phyloP scores from a whole-genome alignment of 305 asterid genomes.

The Solanum hybrid region DNA sequence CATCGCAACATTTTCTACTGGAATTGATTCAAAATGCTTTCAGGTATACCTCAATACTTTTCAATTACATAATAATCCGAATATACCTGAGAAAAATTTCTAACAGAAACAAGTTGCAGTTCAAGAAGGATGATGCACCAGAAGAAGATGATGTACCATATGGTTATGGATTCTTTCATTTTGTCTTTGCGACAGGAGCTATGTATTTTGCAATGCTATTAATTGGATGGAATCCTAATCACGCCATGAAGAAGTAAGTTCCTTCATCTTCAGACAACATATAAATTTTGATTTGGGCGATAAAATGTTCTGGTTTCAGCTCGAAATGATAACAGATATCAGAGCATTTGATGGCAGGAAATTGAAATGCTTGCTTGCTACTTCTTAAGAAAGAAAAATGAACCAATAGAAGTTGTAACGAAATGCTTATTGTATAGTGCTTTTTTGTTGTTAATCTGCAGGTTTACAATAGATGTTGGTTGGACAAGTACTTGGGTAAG shows the following conservation, averaged over 20 bases:
- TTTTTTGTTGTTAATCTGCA: constrained; percentile 1
- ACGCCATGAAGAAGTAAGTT: constrained; percentile 38
- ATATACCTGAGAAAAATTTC: neutral
- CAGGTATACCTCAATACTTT: constrained; percentile 26
- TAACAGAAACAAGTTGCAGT: constrained; percentile 22
- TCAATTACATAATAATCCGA: neutral
- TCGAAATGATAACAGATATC: neutral
- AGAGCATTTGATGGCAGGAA: neutral
- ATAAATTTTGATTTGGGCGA: neutral
- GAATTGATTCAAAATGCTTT: constrained; percentile 44
- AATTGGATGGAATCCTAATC: constrained; percentile 47
- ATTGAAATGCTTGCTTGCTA: neutral
- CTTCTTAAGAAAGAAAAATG: neutral
- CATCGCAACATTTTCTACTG: constrained; percentile 48
- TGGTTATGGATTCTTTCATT: constrained; percentile 45
- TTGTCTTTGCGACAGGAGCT: constrained; percentile 49
- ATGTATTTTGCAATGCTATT: constrained; percentile 51
- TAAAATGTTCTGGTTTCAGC: neutral
- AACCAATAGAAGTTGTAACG: neutral
- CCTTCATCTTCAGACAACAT: neutral
- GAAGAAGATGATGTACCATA: constrained; percentile 42
- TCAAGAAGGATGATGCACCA: constrained; percentile 33
- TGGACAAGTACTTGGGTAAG: constrained; percentile 60
- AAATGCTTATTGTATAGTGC: neutral
- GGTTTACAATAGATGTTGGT: constrained; percentile 47